Percentiles rank a stretch among this genome's conserved stretches.
Conservation (phyloP, 345 rosid genomes). For the Arabis hirsuta region DNA sequence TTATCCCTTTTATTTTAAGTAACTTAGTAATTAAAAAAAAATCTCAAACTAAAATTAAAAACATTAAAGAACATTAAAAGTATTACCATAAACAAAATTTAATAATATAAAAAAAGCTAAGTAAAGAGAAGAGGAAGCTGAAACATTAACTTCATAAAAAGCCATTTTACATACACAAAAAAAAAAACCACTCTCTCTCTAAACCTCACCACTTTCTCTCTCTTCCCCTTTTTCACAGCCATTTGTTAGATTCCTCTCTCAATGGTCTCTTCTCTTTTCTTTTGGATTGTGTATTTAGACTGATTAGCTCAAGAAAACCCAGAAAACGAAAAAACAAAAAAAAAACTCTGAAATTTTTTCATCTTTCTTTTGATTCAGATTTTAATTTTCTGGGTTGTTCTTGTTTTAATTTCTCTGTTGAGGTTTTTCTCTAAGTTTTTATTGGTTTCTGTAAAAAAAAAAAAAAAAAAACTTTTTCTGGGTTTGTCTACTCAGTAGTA, state of each 20-base stretch:
- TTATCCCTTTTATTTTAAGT: not conserved
- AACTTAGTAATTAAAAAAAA: constrained; percentile 16
- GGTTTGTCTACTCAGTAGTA: constrained; percentile 44
- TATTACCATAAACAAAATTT: not conserved
- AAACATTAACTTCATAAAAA: constrained; percentile 36
- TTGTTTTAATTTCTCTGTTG: constrained; percentile 23
- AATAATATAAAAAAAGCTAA: constrained; percentile 27
- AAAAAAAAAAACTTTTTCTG: constrained; percentile 41
- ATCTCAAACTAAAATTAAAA: not conserved
- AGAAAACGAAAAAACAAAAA: not conserved
- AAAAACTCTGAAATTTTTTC: constrained; percentile 13
- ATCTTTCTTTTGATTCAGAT: constrained; percentile 23
- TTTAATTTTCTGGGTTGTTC: constrained; percentile 36
- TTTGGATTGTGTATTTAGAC: constrained; percentile 53
- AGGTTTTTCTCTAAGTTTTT: constrained; percentile 35
- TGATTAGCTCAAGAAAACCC: constrained; percentile 51
- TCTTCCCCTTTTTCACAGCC: constrained; percentile 51
- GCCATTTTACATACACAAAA: constrained; percentile 29
- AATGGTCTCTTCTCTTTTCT: constrained; percentile 51
- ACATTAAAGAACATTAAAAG: not conserved
- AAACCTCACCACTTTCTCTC: constrained; percentile 42
- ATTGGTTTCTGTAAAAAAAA: constrained; percentile 23
- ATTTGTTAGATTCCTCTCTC: constrained; percentile 74
- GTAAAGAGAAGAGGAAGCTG: constrained; percentile 40
- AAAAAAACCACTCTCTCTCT: constrained; percentile 33